These are phyloP conservation scores for Agrocybe pediades DNA, from an alignment of 768 basidiomycete genomes.

Conservation along the genomic window DNA sequence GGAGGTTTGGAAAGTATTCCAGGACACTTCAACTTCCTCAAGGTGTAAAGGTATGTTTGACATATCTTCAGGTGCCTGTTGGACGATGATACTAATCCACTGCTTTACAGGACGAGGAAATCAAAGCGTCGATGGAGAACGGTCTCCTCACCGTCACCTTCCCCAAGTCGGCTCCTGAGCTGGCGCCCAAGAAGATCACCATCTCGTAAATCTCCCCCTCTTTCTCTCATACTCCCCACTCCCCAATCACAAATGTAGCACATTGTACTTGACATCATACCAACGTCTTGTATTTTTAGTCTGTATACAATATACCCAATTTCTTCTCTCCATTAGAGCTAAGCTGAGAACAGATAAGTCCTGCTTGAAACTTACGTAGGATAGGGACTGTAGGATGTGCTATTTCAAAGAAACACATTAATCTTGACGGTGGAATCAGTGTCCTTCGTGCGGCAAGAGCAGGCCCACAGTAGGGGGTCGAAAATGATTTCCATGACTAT, in stretches of 20 bases:
- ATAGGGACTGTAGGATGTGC: constrained; percentile 22
- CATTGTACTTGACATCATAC: too few species aligned
- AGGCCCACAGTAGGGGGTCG: constrained; percentile 22
- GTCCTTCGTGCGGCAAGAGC: constrained; percentile 26
- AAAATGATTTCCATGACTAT: constrained; percentile 17
- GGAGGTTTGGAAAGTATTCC: constrained; percentile 45
- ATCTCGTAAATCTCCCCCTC: too few species aligned
- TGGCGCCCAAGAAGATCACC: too few species aligned
- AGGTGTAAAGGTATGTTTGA: constrained; percentile 49
- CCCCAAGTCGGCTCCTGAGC: too few species aligned
- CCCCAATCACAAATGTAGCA: too few species aligned
- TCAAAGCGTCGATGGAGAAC: constrained; percentile 45
- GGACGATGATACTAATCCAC: not conserved
- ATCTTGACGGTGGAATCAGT: constrained; percentile 19
- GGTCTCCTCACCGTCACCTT: too few species aligned
- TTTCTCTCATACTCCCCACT: too few species aligned
- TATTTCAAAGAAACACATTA: constrained; percentile 15
- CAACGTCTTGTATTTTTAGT: too few species aligned
- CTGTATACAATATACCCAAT: too few species aligned
- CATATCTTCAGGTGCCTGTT: not conserved
- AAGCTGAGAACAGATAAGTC: too few species aligned
- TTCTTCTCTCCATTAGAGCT: too few species aligned
- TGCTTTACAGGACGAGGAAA: constrained; percentile 24
- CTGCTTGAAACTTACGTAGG: too few species aligned
- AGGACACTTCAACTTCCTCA: constrained; percentile 52